Evolutionary conservation across 1,284 basidiomycete species (phyloP).

Genomic region (Vanrija sp.): DNA sequence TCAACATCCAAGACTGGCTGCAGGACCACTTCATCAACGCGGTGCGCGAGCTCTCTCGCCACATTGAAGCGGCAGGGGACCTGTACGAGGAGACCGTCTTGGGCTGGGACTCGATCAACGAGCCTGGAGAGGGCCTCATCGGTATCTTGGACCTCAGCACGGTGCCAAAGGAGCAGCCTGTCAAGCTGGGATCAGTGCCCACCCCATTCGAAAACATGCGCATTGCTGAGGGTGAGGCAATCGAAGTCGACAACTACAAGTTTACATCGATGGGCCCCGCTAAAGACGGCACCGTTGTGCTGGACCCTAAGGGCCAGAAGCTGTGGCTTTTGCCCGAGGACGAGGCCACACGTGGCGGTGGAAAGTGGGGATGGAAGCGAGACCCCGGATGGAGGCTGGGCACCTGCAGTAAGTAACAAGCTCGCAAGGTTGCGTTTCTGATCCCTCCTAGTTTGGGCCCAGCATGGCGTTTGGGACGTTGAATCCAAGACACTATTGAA

Average conservation of each 20-base stretch:
- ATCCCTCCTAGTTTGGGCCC: conserved; percentile 67
- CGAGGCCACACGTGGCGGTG: conserved; percentile 47
- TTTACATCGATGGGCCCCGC: conserved; percentile 78
- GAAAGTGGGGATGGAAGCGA: conserved; percentile 75
- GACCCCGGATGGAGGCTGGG: conserved; percentile 75
- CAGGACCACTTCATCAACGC: conserved; percentile 81
- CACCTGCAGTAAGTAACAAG: conserved; percentile 55
- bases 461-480: conserved; percentile 86
- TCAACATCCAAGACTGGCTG: conserved; percentile 92
- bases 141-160: conserved; percentile 68
- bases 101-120: conserved; percentile 96
- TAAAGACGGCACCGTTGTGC: conserved; percentile 64
- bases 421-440: conserved; percentile 1
- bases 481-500: conserved; percentile 63
- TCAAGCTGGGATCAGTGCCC: conserved; percentile 82
- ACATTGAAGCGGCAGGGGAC: conserved; percentile 67
- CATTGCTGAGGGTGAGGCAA: conserved; percentile 79
- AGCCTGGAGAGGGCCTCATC: conserved; percentile 83
- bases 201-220: conserved; percentile 78
- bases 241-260: conserved; percentile 79
- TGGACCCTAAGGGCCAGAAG: conserved; percentile 76
- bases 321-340: conserved; percentile 64
- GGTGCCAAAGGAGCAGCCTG: conserved; percentile 63
- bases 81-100: conserved; percentile 82
- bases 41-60: conserved; percentile 67